Conservation (phyloP, 148 eudicot genomes). For the Rhododendron vialii region DNA sequence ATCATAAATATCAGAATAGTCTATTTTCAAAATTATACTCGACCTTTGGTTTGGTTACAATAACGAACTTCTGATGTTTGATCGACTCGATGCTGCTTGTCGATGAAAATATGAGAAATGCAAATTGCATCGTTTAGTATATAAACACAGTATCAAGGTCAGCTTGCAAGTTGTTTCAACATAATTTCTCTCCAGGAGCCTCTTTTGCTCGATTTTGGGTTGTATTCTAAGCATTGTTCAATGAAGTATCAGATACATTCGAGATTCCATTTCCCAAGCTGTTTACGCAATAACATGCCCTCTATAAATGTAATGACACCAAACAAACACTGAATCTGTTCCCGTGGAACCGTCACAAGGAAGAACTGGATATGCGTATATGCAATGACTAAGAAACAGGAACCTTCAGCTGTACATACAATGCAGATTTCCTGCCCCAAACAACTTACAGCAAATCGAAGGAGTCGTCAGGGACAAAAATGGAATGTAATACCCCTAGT, state of each 20-base stretch:
- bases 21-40: not conserved
- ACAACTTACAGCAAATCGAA: not conserved
- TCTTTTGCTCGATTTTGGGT: not conserved
- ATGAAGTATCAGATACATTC: not conserved
- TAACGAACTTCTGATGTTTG: not conserved
- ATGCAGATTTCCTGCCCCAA: slow-evolving; percentile 6
- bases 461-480: not conserved
- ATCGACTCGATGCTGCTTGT: not conserved
- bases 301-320: not conserved
- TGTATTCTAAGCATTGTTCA: not conserved
- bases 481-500: not conserved
- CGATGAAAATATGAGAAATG: not conserved
- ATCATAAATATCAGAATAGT: not conserved
- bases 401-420: slow-evolving; percentile 5
- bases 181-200: not conserved
- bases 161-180: not conserved
- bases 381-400: not conserved
- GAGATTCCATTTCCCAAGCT: not conserved
- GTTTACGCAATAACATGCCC: not conserved
- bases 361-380: not conserved
- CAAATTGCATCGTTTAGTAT: not conserved
- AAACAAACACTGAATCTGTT: not conserved
- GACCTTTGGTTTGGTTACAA: not conserved
- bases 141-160: not conserved
- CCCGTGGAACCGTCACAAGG: not conserved